A percentile compares a stretch with the other conserved stretches of the same genome.
phyloP scores from a whole-genome alignment of 2,329 filamentous ascomycete species.

The Alternaria gansuensis region DNA sequence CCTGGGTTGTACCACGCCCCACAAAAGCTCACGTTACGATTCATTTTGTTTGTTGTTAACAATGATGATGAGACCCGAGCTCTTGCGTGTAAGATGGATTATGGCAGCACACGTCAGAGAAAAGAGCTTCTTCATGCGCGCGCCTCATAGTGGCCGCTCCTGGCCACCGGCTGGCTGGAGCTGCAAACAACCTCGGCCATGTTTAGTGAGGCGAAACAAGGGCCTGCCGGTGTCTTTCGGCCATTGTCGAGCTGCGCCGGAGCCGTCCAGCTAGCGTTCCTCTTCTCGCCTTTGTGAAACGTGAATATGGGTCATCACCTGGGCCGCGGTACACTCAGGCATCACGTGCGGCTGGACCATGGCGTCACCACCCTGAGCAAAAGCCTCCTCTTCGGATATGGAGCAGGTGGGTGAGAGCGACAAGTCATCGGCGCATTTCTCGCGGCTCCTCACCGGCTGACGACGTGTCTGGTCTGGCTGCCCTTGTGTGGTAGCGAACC shows the following conservation, averaged over 20 bases:
- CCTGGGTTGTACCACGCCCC: not conserved
- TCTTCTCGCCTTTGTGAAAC: constrained; percentile 11
- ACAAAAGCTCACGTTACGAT: not conserved
- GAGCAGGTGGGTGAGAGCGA: not conserved
- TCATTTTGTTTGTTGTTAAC: not conserved
- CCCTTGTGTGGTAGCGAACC: constrained; percentile 3
- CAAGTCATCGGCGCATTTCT: constrained; percentile 3
- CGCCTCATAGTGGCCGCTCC: not conserved
- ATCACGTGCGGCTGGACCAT: constrained; percentile 15
- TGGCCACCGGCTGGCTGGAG: not conserved
- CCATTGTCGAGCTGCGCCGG: constrained; percentile 2
- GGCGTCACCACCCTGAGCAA: constrained; percentile 16
- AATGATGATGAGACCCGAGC: too few relatives aligned
- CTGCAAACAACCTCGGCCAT: not conserved
- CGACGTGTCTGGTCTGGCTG: constrained; percentile 10
- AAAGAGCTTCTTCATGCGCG: not conserved
- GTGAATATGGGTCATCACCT: constrained; percentile 16
- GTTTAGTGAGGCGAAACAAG: constrained; percentile 13
- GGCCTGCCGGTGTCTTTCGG: constrained; percentile 8
- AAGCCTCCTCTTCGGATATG: not conserved
- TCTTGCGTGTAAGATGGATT: not conserved
- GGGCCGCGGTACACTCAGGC: constrained; percentile 1
- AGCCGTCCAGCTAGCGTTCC: not conserved
- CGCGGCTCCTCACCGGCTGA: constrained; percentile 12
- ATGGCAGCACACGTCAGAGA: not conserved